Evolutionary conservation across 306 rosid species (phyloP).

Genomic region (Betula pendula): DNA sequence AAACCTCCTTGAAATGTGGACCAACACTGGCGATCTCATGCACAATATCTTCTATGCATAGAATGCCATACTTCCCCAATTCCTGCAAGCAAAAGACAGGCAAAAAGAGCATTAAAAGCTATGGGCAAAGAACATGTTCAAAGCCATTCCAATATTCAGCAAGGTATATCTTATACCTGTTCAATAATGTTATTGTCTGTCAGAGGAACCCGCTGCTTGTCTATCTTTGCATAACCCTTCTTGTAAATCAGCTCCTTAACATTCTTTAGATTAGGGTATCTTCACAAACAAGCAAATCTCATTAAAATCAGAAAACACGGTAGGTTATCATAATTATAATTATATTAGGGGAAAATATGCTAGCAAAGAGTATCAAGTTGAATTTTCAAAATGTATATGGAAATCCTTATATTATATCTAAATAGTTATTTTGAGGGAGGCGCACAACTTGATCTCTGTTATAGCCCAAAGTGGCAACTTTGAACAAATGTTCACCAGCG

Average conservation of each 20-base stretch:
- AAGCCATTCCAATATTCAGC: not conserved
- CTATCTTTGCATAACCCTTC: slow-evolving; percentile 64
- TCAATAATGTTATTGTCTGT: slow-evolving; percentile 81
- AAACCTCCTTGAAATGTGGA: slow-evolving; percentile 77
- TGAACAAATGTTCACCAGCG: not conserved
- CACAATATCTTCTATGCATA: slow-evolving; percentile 88
- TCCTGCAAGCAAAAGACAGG: slow-evolving; percentile 43
- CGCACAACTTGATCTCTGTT: not conserved
- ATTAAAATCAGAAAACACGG: slow-evolving; percentile 13
- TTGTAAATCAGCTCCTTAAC: slow-evolving; percentile 74
- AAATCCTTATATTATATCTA: not conserved
- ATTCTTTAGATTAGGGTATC: slow-evolving; percentile 80
- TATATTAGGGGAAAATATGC: not conserved
- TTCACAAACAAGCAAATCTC: slow-evolving; percentile 32
- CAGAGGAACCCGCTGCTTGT: slow-evolving; percentile 73
- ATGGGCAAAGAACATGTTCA: not conserved
- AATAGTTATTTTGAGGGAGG: not conserved
- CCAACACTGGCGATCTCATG: slow-evolving; percentile 73
- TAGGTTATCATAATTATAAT: not conserved
- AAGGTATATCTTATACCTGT: slow-evolving; percentile 49
- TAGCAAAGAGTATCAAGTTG: not conserved
- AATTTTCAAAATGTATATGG: not conserved
- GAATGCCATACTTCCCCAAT: slow-evolving; percentile 59
- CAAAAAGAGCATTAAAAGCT: slow-evolving; percentile 1
- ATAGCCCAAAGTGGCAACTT: not conserved